Evolutionary conservation across 108 stramenopile species (phyloP).

Genomic region (Pseudonitzschia multiseries): DNA sequence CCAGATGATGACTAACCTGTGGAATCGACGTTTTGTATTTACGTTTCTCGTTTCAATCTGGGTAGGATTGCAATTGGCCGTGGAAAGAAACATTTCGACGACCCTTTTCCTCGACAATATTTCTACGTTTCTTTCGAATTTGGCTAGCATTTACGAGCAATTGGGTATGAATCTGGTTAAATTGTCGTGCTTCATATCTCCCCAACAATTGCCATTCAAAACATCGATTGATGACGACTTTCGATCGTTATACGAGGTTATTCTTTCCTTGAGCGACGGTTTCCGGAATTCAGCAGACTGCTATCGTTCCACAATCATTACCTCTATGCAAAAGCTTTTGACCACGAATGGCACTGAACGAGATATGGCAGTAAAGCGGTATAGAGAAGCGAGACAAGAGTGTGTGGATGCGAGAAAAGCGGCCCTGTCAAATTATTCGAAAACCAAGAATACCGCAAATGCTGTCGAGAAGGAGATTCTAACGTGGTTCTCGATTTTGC

Average conservation of each 20-base stretch:
- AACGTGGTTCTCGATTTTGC: conserved; percentile 11
- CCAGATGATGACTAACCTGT: not conserved
- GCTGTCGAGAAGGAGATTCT: conserved; percentile 20
- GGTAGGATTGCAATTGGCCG: conserved; percentile 28
- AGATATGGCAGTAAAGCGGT: conserved; percentile 11
- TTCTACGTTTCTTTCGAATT: conserved; percentile 16
- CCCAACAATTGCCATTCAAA: conserved; percentile 9
- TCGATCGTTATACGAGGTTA: not conserved
- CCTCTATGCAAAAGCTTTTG: conserved; percentile 7
- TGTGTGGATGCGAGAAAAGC: conserved; percentile 19
- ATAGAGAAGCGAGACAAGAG: conserved; percentile 13
- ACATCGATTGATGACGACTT: conserved; percentile 15
- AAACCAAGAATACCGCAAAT: conserved; percentile 12
- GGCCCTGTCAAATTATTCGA: conserved; percentile 7
- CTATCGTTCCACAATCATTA: conserved; percentile 10
- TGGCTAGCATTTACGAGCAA: conserved; percentile 21
- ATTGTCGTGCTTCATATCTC: conserved; percentile 8
- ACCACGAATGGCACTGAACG: conserved; percentile 1
- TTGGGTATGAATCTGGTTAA: conserved; percentile 24
- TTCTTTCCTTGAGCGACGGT: not conserved
- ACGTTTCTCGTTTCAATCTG: conserved; percentile 5
- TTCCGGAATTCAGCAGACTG: conserved; percentile 14
- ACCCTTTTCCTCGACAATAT: conserved; percentile 7
- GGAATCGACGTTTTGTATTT: not conserved
- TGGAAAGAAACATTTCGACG: conserved; percentile 16